Conservation (phyloP, 371 early-diverging fungal species). For the Umbelopsis sp. region DNA sequence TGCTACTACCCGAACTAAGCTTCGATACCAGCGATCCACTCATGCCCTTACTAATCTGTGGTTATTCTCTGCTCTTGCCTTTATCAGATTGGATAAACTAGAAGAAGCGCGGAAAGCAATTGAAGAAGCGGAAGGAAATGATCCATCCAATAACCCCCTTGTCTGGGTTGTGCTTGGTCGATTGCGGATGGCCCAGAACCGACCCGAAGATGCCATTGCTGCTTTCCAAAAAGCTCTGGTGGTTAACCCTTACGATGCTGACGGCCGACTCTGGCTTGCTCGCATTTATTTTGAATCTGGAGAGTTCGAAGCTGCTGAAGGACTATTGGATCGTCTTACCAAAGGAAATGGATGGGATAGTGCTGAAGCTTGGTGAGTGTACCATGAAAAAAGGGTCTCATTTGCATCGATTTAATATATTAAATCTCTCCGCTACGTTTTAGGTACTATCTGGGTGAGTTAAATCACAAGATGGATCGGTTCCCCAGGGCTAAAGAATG, state of each 20-base stretch:
- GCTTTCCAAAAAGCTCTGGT: conserved; percentile 59
- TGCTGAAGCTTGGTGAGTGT: conserved; percentile 65
- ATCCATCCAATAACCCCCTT: conserved; percentile 50
- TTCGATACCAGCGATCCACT: conserved; percentile 24
- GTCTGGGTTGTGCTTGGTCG: conserved; percentile 68
- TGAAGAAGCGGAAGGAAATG: conserved; percentile 67
- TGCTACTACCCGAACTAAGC: conserved; percentile 31
- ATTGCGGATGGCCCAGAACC: conserved; percentile 42
- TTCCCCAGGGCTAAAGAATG: conserved; percentile 65
- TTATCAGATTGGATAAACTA: conserved; percentile 54
- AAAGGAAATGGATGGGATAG: conserved; percentile 65
- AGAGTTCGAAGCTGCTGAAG: conserved; percentile 58
- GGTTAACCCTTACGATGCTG: conserved; percentile 51
- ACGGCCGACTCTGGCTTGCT: conserved; percentile 49
- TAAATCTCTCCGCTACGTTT: background rate
- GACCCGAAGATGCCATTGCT: conserved; percentile 50
- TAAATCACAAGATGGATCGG: conserved; percentile 58
- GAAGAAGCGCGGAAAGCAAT: conserved; percentile 70
- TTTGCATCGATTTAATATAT: background rate
- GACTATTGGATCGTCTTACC: conserved; percentile 54
- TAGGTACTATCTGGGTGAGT: conserved; percentile 61
- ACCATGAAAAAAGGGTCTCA: background rate
- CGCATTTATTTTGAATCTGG: conserved; percentile 45
- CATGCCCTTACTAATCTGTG: conserved; percentile 44
- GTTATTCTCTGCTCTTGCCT: conserved; percentile 68